phyloP scores from a whole-genome alignment of 2,329 filamentous ascomycete genomes.

The Tolypocladium ovalisporum region DNA sequence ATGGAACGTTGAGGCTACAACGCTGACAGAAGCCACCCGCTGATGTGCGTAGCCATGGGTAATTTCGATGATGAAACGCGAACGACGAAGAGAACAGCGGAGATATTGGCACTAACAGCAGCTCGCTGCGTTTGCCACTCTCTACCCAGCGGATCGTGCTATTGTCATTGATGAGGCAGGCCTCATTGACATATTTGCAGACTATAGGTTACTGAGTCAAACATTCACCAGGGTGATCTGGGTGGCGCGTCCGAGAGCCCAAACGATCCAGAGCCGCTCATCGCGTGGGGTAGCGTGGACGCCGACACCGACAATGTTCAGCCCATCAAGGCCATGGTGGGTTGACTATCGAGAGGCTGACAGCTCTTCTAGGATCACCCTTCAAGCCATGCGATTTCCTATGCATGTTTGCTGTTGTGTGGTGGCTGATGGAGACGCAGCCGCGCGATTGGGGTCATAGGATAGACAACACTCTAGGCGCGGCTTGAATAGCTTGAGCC shows the following conservation, averaged over 20 bases:
- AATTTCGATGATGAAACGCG: background rate
- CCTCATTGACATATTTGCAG: background rate
- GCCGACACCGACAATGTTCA: background rate
- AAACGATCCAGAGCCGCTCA: background rate
- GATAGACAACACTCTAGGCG: too few relatives aligned
- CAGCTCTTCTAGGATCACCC: background rate
- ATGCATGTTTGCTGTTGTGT: background rate
- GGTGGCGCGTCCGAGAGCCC: background rate
- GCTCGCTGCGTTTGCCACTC: background rate
- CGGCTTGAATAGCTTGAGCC: background rate
- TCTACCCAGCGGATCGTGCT: too few relatives aligned
- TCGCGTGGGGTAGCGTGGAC: background rate
- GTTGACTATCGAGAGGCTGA: background rate
- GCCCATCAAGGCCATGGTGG: background rate
- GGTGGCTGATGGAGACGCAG: background rate
- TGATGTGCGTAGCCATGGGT: background rate
- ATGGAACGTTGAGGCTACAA: too few relatives aligned
- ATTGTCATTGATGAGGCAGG: background rate
- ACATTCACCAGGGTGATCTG: background rate
- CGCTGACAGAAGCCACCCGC: background rate
- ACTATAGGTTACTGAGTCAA: background rate
- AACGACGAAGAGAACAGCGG: background rate
- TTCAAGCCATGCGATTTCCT: too few relatives aligned
- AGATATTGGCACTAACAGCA: background rate
- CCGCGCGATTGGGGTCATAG: background rate